phyloP scores from a whole-genome alignment of 257 asterid species.

The Gentiana macrophylla region DNA sequence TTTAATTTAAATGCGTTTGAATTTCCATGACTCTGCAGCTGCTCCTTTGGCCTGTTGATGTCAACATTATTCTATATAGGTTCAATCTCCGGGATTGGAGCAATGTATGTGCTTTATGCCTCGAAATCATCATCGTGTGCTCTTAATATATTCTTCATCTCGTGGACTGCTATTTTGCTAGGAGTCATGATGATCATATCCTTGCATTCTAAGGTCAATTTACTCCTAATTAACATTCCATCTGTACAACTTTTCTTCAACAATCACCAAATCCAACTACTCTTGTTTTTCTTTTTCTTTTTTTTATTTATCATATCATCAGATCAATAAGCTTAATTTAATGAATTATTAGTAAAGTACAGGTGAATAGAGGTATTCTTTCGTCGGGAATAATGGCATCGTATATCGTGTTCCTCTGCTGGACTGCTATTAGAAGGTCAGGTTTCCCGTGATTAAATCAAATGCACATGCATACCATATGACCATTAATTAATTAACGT shows the following conservation, averaged over 20 bases:
- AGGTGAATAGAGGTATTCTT: constrained; percentile 86
- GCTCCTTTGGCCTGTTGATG: constrained; percentile 80
- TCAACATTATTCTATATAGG: constrained; percentile 63
- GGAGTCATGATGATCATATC: constrained; percentile 82
- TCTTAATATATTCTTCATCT: constrained; percentile 83
- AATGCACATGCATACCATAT: not conserved
- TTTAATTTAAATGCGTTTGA: not conserved
- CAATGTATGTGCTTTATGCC: constrained; percentile 71
- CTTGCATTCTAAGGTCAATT: constrained; percentile 71
- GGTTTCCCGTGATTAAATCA: not conserved
- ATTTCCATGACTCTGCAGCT: constrained; percentile 19
- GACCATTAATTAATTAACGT: constrained; percentile 32
- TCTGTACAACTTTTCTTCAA: too few relatives aligned
- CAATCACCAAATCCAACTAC: constrained; percentile 5
- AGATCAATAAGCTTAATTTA: constrained; percentile 7
- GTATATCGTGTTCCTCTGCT: constrained; percentile 77
- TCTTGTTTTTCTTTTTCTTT: constrained; percentile 21
- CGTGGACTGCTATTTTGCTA: constrained; percentile 82
- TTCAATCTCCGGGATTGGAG: constrained; percentile 55
- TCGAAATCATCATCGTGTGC: constrained; percentile 55
- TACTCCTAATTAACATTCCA: not conserved
- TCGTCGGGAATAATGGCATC: constrained; percentile 98
- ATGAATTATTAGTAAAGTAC: constrained; percentile 30
- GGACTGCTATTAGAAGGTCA: constrained; percentile 93
- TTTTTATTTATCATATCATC: constrained; percentile 37